Conservation (phyloP, 2,329 filamentous ascomycete genomes). For the Alternaria sp. region DNA sequence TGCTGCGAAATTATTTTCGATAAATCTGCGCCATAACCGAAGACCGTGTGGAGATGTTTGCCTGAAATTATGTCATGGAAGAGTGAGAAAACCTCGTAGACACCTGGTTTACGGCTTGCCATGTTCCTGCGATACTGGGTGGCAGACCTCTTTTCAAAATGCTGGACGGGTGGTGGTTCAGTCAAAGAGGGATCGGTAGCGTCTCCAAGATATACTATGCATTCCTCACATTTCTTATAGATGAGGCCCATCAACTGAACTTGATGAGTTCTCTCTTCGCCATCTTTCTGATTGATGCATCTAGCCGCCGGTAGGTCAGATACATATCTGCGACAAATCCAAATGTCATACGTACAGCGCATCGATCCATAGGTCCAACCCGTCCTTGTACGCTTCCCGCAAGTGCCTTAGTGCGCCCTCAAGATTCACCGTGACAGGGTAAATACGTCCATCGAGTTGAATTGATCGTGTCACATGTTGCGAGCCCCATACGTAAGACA, state of each 20-base stretch:
- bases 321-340: too few relatives aligned
- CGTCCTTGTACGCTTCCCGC: conserved; percentile 5
- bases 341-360: conserved; percentile 16
- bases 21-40: not conserved
- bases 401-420: conserved; percentile 16
- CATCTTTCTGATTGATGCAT: conserved; percentile 27
- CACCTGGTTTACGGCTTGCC: too few relatives aligned
- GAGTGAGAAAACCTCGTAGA: not conserved
- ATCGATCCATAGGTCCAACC: conserved; percentile 22
- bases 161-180: not conserved
- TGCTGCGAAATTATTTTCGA: not conserved
- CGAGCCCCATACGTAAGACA: not conserved
- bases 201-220: conserved; percentile 21
- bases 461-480: not conserved
- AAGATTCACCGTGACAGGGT: conserved; percentile 21
- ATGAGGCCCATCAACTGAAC: conserved; percentile 26
- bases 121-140: too few relatives aligned
- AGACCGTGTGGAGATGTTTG: not conserved
- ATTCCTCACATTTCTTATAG: conserved; percentile 6
- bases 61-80: not conserved
- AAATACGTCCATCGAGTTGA: not conserved
- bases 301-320: not conserved
- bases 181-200: not conserved
- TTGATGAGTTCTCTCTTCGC: conserved; percentile 19
- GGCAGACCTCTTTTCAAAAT: too few relatives aligned